Conservation (phyloP, 2,329 filamentous ascomycete species). For the Penicillium thymicola region DNA sequence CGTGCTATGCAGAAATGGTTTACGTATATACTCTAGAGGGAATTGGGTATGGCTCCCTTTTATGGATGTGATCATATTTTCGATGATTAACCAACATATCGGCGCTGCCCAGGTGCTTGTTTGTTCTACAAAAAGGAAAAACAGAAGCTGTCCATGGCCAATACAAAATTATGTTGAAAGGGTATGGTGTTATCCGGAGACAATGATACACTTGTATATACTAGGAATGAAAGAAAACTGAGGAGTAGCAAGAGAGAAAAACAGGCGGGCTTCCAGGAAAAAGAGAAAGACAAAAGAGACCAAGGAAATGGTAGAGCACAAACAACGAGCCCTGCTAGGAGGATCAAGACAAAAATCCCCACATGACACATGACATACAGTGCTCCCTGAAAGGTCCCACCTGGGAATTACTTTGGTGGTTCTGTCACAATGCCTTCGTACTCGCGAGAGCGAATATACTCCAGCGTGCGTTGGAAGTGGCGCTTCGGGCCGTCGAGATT, state of each 20-base stretch:
- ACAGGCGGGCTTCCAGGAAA: slow-evolving; percentile 19
- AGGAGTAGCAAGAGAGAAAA: slow-evolving; percentile 7
- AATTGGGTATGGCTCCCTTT: background rate
- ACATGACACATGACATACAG: background rate
- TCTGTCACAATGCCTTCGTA: slow-evolving; percentile 87
- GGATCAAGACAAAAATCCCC: background rate
- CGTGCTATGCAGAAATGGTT: too few species aligned
- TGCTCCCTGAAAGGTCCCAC: background rate
- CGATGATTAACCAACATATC: background rate
- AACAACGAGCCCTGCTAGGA: background rate
- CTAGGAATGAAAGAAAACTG: slow-evolving; percentile 16
- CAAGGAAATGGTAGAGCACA: slow-evolving; percentile 14
- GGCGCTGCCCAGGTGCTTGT: background rate
- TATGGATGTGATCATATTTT: background rate
- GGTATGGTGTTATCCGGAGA: slow-evolving; percentile 25
- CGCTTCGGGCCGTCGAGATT: slow-evolving; percentile 85
- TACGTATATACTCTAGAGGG: background rate
- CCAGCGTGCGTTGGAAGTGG: slow-evolving; percentile 91
- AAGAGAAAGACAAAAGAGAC: slow-evolving; percentile 7
- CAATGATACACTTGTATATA: slow-evolving; percentile 31
- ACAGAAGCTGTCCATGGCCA: background rate
- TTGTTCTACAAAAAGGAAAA: background rate
- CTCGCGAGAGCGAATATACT: slow-evolving; percentile 86
- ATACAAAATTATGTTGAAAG: slow-evolving; percentile 14
- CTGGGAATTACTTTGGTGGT: slow-evolving; percentile 37